phyloP scores from a whole-genome alignment of 345 rosid genomes.

The Noccaea caerulescens region DNA sequence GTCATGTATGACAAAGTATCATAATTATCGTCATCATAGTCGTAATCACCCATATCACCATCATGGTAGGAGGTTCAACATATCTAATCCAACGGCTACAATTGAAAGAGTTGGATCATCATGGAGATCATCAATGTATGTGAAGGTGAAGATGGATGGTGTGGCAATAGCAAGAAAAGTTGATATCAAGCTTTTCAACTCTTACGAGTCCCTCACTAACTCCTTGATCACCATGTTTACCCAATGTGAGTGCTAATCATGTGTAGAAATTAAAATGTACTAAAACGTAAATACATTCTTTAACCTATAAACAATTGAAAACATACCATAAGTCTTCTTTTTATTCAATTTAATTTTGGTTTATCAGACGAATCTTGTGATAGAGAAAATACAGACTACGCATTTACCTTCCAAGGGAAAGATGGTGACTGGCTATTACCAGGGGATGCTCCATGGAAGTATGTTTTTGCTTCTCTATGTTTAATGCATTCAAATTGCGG shows the following conservation, averaged over 20 bases:
- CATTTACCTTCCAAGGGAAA: slow-evolving; percentile 60
- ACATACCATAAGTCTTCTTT: neutral
- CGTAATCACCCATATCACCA: slow-evolving; percentile 40
- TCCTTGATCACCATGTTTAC: slow-evolving; percentile 60
- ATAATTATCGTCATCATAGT: slow-evolving; percentile 33
- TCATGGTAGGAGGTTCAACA: slow-evolving; percentile 40
- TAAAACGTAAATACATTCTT: neutral
- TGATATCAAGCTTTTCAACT: slow-evolving; percentile 53
- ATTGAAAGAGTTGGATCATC: slow-evolving; percentile 22
- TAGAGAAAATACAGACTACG: slow-evolving; percentile 40
- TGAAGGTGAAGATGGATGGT: slow-evolving; percentile 85
- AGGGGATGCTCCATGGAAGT: slow-evolving; percentile 77
- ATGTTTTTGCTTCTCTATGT: slow-evolving; percentile 37
- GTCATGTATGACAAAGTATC: slow-evolving; percentile 64
- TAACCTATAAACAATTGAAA: neutral
- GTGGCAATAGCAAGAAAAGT: slow-evolving; percentile 66
- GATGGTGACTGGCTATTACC: slow-evolving; percentile 65
- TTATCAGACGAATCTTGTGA: slow-evolving; percentile 26
- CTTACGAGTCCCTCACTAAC: slow-evolving; percentile 52
- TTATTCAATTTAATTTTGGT: neutral
- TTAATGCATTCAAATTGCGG: neutral
- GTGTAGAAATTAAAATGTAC: neutral
- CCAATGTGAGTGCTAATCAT: slow-evolving; percentile 44
- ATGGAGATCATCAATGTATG: slow-evolving; percentile 49
- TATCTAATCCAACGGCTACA: slow-evolving; percentile 23